phyloP scores from a whole-genome alignment of 371 early-diverging fungal genomes.

The Syncephalastrum racemosum region DNA sequence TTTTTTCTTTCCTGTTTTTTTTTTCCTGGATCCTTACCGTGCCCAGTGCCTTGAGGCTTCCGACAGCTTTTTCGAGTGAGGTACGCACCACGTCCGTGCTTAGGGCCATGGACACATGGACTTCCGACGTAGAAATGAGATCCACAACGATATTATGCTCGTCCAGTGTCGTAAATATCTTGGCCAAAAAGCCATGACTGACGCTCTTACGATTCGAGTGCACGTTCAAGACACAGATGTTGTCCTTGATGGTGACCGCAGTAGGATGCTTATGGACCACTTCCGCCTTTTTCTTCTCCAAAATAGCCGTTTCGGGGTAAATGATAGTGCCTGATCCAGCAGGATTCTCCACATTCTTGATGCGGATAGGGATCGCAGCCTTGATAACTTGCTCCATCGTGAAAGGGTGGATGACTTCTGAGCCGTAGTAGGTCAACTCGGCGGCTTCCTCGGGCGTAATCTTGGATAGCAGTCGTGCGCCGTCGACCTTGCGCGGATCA shows the following conservation, averaged over 20 bases:
- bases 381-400: constrained; percentile 98
- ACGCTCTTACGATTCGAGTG: constrained; percentile 93
- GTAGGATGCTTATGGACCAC: constrained; percentile 76
- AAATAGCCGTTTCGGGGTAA: constrained; percentile 53
- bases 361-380: constrained; percentile 93
- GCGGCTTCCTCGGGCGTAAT: constrained; percentile 99
- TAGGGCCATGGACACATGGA: constrained; percentile 95
- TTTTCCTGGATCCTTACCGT: constrained; percentile 37
- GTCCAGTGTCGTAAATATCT: constrained; percentile 89
- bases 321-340: constrained; percentile 89
- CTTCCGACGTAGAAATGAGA: constrained; percentile 93
- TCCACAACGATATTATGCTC: constrained; percentile 89
- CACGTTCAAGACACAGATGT: constrained; percentile 89
- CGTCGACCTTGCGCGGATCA: constrained; percentile 93
- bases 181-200: constrained; percentile 93
- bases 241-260: constrained; percentile 97
- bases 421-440: constrained; percentile 96
- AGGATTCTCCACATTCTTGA: constrained; percentile 96
- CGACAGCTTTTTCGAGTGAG: constrained; percentile 66
- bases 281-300: too few relatives aligned
- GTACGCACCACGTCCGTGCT: constrained; percentile 57
- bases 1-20: neutral
- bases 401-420: constrained; percentile 98
- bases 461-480: constrained; percentile 84
- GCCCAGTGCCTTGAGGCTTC: constrained; percentile 64